These are phyloP conservation scores for Yamadazyma dushanensis DNA, from an alignment of 1,139 yeast species.

Conservation along the genomic window DNA sequence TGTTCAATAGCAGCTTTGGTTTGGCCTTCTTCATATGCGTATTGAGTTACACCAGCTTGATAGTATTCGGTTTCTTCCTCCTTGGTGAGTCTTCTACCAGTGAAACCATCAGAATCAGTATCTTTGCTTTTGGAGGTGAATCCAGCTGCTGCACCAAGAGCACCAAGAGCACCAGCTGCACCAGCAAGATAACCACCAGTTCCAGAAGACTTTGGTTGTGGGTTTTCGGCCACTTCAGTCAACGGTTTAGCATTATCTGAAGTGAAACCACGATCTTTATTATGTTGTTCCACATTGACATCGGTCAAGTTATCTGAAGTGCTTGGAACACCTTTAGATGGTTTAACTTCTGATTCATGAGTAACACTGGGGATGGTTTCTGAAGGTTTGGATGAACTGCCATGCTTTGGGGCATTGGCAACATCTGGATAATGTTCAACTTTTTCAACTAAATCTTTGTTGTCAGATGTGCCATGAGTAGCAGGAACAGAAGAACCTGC, in stretches of 20 bases:
- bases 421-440: conserved; percentile 8
- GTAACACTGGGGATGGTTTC: conserved; percentile 3
- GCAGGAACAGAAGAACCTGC: conserved; percentile 7
- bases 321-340: conserved; percentile 10
- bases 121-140: conserved; percentile 12
- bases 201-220: background rate
- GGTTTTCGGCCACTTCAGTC: conserved; percentile 28
- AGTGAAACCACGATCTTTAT: conserved; percentile 28
- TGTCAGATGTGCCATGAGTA: conserved; percentile 4
- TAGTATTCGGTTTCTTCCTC: conserved; percentile 11
- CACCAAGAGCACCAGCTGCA: conserved; percentile 3
- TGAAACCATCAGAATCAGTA: conserved; percentile 5
- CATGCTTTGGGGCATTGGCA: conserved; percentile 8
- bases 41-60: conserved; percentile 13
- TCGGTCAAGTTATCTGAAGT: conserved; percentile 17
- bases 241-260: conserved; percentile 22
- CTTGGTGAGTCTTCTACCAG: conserved; percentile 2
- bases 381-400: conserved; percentile 6
- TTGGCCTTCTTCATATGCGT: conserved; percentile 11
- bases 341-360: conserved; percentile 8
- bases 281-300: conserved; percentile 26
- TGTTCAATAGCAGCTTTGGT: conserved; percentile 6
- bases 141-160: conserved; percentile 11
- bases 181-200: conserved; percentile 1
- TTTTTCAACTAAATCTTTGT: conserved; percentile 6